Evolutionary conservation across 179 eudicot species (phyloP).

Genomic region (Kewa caespitosa): DNA sequence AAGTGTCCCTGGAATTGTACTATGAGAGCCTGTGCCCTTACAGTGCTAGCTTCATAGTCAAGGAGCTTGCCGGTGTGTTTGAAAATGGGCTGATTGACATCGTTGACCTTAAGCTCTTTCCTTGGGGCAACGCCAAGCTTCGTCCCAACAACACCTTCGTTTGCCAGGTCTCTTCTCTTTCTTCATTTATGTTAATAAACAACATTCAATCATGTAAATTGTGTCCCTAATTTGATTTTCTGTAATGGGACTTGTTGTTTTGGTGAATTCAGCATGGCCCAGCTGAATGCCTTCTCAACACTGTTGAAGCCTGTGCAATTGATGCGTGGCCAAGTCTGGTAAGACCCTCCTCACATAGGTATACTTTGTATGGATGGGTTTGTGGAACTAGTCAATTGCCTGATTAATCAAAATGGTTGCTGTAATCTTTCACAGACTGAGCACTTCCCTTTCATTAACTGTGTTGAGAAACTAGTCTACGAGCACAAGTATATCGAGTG

Average conservation of each 20-base stretch:
- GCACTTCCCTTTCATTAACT: slow-evolving; percentile 67
- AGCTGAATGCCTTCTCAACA: slow-evolving; percentile 64
- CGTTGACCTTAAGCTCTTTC: slow-evolving; percentile 56
- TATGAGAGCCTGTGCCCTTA: slow-evolving; percentile 65
- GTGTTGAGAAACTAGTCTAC: slow-evolving; percentile 58
- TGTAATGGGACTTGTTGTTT: not conserved
- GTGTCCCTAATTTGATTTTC: not conserved
- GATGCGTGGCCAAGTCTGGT: slow-evolving; percentile 71
- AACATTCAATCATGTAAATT: not conserved
- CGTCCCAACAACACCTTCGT: slow-evolving; percentile 33
- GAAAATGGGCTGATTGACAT: slow-evolving; percentile 45
- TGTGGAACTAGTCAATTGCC: not conserved
- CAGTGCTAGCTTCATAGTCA: slow-evolving; percentile 48
- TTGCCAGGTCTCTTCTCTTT: slow-evolving; percentile 52
- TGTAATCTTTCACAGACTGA: slow-evolving; percentile 40
- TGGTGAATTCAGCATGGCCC: slow-evolving; percentile 74
- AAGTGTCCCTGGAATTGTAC: slow-evolving; percentile 48
- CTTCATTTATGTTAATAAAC: not conserved
- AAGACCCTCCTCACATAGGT: slow-evolving; percentile 3
- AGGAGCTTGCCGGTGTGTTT: slow-evolving; percentile 40
- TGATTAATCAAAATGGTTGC: not conserved
- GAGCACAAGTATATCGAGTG: slow-evolving; percentile 50
- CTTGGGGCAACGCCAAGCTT: slow-evolving; percentile 68
- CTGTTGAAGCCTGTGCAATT: slow-evolving; percentile 80
- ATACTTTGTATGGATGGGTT: not conserved